Evolutionary conservation across 306 rosid species (phyloP).

Genomic region (Purshia tridentata): DNA sequence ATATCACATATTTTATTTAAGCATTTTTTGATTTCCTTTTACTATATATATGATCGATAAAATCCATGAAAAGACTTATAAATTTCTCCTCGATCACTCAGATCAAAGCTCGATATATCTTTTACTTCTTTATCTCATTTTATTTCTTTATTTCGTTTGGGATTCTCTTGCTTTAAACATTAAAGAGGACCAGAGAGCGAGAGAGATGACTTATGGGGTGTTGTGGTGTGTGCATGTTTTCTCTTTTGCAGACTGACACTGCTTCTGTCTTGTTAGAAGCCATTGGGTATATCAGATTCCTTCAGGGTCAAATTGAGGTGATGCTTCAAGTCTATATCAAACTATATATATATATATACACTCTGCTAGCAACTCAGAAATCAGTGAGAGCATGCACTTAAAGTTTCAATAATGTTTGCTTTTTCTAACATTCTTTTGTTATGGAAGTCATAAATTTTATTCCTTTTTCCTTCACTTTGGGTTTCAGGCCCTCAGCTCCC

Average conservation of each 20-base stretch:
- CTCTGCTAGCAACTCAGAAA: constrained; percentile 31
- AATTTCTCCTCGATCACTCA: background rate
- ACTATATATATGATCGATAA: background rate
- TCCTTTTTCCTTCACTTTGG: constrained; percentile 19
- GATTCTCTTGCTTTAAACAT: constrained; percentile 26
- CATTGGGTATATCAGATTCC: constrained; percentile 85
- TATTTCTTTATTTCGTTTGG: background rate
- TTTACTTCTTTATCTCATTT: background rate
- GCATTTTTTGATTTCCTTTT: background rate
- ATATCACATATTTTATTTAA: background rate
- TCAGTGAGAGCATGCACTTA: constrained; percentile 50
- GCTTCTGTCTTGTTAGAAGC: constrained; percentile 90
- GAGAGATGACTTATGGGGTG: constrained; percentile 34
- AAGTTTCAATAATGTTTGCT: constrained; percentile 39
- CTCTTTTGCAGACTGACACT: constrained; percentile 98
- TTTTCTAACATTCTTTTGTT: constrained; percentile 41
- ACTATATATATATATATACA: background rate
- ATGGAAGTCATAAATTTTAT: constrained; percentile 38
- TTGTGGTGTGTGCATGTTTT: constrained; percentile 28
- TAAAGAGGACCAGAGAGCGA: constrained; percentile 28
- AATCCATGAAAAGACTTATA: background rate
- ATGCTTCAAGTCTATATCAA: constrained; percentile 32
- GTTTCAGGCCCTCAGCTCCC: constrained; percentile 79
- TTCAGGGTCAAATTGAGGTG: constrained; percentile 88
- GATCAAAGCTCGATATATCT: constrained; percentile 6